Evolutionary conservation across 257 asterid species (phyloP), one percentile per base, ranked within the genome.

Genomic region (Knoxia roxburghii): DNA sequence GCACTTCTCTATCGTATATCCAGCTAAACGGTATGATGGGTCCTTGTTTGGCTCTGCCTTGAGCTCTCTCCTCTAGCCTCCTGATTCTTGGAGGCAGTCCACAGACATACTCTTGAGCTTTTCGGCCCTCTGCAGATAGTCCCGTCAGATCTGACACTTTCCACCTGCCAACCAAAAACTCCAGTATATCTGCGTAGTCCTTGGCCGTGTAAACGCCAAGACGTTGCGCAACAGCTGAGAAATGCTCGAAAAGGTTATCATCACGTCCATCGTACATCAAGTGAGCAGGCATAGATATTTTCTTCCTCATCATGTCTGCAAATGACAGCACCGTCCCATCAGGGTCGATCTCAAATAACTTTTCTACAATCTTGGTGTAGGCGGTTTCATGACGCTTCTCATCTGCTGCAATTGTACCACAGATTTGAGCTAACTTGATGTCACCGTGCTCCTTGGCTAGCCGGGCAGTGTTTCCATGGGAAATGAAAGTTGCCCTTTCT

Each of bases 321-420:
- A 89, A 80, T 14, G 95, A 80, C 14, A 84, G 67, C 69, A 89
- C 84, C 0, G 96, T 89, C 9, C 86, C 95, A 68, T 89, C 75
- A 1, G 96, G 91, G 74, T 89, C 96, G 4, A 89, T 77, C 79
- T 89, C 96, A 7, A 86, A 89, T 39, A 89, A 79, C 79, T 86
- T 89, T 68, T 89, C 96, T 9, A 75, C 84, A 55, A 89, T 89
- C 77, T 89, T 89, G 67, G 92, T 89, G 82, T 89, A 89, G 29
- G 95, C 96, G 6, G 89, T 86, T 78, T 86, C 96, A 21, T 89
- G 96, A 21, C 96, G 95, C 75, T 83, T 89, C 80, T 89, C 96
- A 43, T 89, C 96, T 2, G 96, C 50, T 5, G 96, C 96, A 23
- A 89, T 89, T 7, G 73, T 81, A 33, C 96, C 95, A 33, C 96